Base-by-base conservation (phyloP, 306 rosid species). In the Rosa chinensis region DNA sequence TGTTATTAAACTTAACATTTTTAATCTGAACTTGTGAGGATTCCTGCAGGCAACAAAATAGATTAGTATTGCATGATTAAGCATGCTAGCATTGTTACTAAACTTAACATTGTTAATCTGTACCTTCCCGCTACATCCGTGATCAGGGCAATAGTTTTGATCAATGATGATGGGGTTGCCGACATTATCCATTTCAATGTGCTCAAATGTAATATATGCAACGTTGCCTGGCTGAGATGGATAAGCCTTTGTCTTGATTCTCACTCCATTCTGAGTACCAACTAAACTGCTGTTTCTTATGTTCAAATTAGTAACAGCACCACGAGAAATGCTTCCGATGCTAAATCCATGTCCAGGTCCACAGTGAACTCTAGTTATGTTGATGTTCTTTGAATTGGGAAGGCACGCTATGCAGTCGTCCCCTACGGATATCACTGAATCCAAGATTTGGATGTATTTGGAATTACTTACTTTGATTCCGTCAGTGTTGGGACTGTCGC, bases 261-360 rank as follows among this genome's bases (percentile, higher is more conserved):
- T 79, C n/a, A 83, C 40, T 5, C 86, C 84, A 63, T 83, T 83
- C 14, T 8, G 50, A 20, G 86, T 79, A 43, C 84, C 84, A 32
- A 6, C 8, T 1, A 83, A 75, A 14, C 37, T 70, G 56, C 58
- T 23, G 55, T 76, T 56, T 35, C 56, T 75, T 13, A 84, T 64
- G 0, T 23, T 37, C 37, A 83, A 1, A 25, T 56, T 59, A 11
- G 5, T 53, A 10, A 58, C 43, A 1, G 75, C 73, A 3, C 73
- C 25, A 9, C 62, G 20, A 3, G 3, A 25, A 6, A 83, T 72
- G 67, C 86, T 83, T 5, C 83, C 86, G 5, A 85, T 55, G 58
- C 86, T 80, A 17, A 80, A 79, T 16, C 89, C 89, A 70, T 82
- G 86, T 10, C 89, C 89, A 0, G 72, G 84, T 11, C 89, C 86